These are phyloP conservation scores for Cordyceps fumosorosea DNA, from an alignment of 2,329 filamentous ascomycete species.

Conservation along the genomic window DNA sequence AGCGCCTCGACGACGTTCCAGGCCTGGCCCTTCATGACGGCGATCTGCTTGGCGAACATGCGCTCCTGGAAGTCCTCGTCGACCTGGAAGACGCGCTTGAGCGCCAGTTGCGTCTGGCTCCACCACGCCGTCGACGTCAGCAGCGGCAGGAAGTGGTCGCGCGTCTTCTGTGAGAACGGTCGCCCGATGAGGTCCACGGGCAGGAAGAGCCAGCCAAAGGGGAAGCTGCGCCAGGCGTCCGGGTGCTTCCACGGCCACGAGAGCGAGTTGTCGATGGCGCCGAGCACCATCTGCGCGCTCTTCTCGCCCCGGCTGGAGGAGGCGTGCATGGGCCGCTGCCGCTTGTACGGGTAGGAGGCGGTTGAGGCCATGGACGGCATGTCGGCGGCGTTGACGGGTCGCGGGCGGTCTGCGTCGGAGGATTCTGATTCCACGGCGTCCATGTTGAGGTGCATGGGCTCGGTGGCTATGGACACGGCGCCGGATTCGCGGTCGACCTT, in stretches of 20 bases:
- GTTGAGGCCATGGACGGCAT: constrained; percentile 34
- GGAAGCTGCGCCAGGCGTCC: constrained; percentile 88
- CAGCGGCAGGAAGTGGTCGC: constrained; percentile 91
- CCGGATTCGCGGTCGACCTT: constrained; percentile 83
- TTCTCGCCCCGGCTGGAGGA: constrained; percentile 45
- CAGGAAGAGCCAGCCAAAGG: constrained; percentile 96
- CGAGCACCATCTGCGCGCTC: constrained; percentile 63
- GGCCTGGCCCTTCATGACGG: constrained; percentile 98
- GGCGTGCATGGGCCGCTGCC: constrained; percentile 80
- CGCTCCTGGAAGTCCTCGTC: constrained; percentile 96
- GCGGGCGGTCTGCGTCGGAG: constrained; percentile 44
- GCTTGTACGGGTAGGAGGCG: constrained; percentile 60
- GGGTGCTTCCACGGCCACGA: constrained; percentile 99
- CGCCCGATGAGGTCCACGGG: constrained; percentile 94
- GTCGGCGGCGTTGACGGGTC: constrained; percentile 51
- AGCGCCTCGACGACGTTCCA: constrained; percentile 99
- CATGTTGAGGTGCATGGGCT: constrained; percentile 64
- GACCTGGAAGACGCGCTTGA: constrained; percentile 82
- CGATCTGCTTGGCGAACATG: constrained; percentile 98
- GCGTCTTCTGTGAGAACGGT: constrained; percentile 88
- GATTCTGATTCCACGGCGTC: constrained; percentile 35
- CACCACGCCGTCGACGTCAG: constrained; percentile 95
- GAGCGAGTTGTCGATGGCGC: constrained; percentile 94
- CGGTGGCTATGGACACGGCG: constrained; percentile 77
- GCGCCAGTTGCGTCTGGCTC: constrained; percentile 82